Evolutionary conservation across 73 alveolate species (phyloP).

Genomic region (Diophrys appendiculata): DNA sequence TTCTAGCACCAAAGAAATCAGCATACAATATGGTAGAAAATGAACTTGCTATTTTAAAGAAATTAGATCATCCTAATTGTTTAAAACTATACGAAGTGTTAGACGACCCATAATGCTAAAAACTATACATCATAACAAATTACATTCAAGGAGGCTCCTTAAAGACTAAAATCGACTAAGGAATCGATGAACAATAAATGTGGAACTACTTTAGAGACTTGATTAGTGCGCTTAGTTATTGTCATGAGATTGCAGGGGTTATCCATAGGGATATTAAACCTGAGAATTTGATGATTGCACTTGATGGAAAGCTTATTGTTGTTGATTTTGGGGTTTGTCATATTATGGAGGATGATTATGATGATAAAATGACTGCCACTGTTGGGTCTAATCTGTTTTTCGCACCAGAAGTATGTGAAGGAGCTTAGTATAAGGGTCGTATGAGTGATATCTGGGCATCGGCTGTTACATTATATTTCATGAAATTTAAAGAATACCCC

Average conservation of each 20-base stretch:
- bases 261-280: slow-evolving; percentile 91
- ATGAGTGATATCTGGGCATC: slow-evolving; percentile 73
- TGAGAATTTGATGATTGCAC: slow-evolving; percentile 78
- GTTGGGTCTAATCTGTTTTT: slow-evolving; percentile 58
- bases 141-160: slow-evolving; percentile 68
- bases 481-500: slow-evolving; percentile 67
- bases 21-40: slow-evolving; percentile 32
- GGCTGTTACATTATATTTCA: slow-evolving; percentile 73
- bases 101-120: slow-evolving; percentile 71
- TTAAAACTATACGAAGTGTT: slow-evolving; percentile 72
- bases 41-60: slow-evolving; percentile 80
- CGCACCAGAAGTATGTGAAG: slow-evolving; percentile 61
- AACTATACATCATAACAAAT: slow-evolving; percentile 75
- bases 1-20: slow-evolving; percentile 23
- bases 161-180: slow-evolving; percentile 13
- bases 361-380: slow-evolving; percentile 25
- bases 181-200: slow-evolving; percentile 3
- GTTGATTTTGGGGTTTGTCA: slow-evolving; percentile 83
- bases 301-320: slow-evolving; percentile 59
- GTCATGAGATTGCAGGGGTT: slow-evolving; percentile 72
- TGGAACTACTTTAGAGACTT: slow-evolving; percentile 63
- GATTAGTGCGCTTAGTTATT: slow-evolving; percentile 38
- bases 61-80: slow-evolving; percentile 72
- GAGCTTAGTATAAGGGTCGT: slow-evolving; percentile 23
- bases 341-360: slow-evolving; percentile 32